Conservation (phyloP, 805 yeast genomes). For the Pachysolen tannophilus region DNA sequence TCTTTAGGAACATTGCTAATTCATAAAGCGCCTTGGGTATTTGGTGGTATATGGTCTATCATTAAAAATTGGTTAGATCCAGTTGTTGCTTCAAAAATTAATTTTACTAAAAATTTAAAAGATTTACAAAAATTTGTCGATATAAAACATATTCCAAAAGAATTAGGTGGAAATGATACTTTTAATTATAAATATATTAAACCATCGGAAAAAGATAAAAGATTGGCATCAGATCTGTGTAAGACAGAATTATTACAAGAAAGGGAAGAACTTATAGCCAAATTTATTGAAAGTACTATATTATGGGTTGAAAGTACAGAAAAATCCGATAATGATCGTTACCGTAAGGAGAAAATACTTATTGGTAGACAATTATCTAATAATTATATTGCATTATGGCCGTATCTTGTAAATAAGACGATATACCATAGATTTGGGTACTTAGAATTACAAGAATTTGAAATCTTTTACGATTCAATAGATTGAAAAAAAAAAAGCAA, state of each 20-base stretch:
- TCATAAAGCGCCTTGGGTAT: conserved; percentile 96
- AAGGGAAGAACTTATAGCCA: conserved; percentile 45
- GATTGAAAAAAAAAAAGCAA: conserved; percentile 15
- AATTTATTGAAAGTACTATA: conserved; percentile 57
- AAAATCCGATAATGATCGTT: conserved; percentile 37
- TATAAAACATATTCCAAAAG: conserved; percentile 51
- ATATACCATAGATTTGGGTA: conserved; percentile 72
- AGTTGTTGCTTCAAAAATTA: conserved; percentile 86
- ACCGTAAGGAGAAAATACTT: conserved; percentile 45
- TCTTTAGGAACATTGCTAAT: conserved; percentile 76
- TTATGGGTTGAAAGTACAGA: conserved; percentile 69
- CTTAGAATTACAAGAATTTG: conserved; percentile 15
- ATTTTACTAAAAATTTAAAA: conserved; percentile 62
- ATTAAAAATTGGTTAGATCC: conserved; percentile 95
- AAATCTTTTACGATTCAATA: conserved; percentile 10
- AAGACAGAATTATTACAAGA: conserved; percentile 37
- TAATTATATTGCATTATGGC: conserved; percentile 68
- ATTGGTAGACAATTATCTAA: conserved; percentile 45
- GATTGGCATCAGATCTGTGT: conserved; percentile 34
- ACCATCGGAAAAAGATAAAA: conserved; percentile 54
- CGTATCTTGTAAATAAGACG: conserved; percentile 73
- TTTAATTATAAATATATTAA: conserved; percentile 49
- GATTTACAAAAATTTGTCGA: conserved; percentile 64
- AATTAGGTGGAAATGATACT: conserved; percentile 66
- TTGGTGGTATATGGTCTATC: conserved; percentile 89